Evolutionary conservation across 306 rosid genomes (phyloP), one percentile per base, ranked within the genome.

Genomic region (Trifolium subterraneum): DNA sequence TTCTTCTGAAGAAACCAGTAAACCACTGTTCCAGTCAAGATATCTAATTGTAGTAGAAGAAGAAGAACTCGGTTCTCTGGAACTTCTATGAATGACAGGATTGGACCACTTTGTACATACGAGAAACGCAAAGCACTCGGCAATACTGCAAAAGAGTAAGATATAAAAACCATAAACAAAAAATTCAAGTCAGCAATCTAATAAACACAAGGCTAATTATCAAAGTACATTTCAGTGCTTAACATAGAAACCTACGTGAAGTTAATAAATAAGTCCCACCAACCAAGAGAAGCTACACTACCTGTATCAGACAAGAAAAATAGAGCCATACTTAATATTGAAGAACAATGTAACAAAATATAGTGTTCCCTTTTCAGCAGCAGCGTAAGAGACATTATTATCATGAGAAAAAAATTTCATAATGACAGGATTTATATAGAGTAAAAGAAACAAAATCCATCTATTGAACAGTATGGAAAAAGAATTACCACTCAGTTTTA

Each of bases 51-150:
- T 47, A 71, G 90, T 79, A 52, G 98, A 86, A 80, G 98, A 88
- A 66, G 99, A 88, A 66, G 99, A 86, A 86, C 87, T 81, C 60
- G 88, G 85, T 84, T 87, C 97, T 82, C 98, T 80, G 68, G 90
- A 71, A 78, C 77, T 88, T 88, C 91, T 80, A 83, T 95, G 98
- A 86, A 95, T 95, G 68, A 87, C 85, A 14, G 98, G 97, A 87
- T 95, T 95, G 29, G 98, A 92, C 99, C 99, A 95, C 91, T 95
- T 95, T 72, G 99, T 95, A 83, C 99, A 95, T 74, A 95, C 99
- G 83, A 95, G 99, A 74, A 90, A 95, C 14, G 97, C 85, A 86
- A 92, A 95, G 90, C 96, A 88, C 86, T 92, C 92, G 4, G 99
- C 98, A 69, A 95, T 90, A 48, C 99, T 95, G 96, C 82, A 81